A percentile compares a stretch with the other conserved stretches of the same genome.
Conservation (phyloP, 2,329 filamentous ascomycete species). For the Ascochyta rabiei region DNA sequence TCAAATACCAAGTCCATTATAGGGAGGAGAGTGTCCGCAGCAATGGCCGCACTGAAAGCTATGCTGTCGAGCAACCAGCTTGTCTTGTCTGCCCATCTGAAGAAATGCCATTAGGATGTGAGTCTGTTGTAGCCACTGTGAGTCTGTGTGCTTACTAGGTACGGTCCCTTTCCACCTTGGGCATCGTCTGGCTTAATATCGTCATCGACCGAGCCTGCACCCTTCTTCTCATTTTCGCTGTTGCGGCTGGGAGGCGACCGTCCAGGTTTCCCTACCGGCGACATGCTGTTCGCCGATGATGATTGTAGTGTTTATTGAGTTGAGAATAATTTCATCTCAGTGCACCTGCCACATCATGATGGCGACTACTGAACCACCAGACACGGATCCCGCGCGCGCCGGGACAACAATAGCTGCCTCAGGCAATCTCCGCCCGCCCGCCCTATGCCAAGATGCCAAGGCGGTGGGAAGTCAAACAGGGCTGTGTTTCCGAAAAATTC, state of each 20-base stretch:
- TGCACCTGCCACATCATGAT: no score
- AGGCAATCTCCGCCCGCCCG: neutral
- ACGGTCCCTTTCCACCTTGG: conserved; percentile 29
- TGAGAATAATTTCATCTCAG: no score
- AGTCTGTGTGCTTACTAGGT: conserved; percentile 27
- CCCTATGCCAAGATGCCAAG: conserved; percentile 1
- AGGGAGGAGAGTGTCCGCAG: conserved; percentile 54
- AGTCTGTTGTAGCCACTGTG: neutral
- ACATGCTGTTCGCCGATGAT: no score
- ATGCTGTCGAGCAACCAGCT: conserved; percentile 42
- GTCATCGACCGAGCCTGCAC: neutral
- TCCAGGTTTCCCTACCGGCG: no score
- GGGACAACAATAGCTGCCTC: neutral
- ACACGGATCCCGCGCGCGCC: neutral
- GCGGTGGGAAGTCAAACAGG: neutral
- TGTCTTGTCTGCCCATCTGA: conserved; percentile 41
- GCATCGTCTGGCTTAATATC: conserved; percentile 17
- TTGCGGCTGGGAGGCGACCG: conserved; percentile 3
- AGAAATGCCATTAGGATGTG: conserved; percentile 37
- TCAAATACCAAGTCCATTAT: conserved; percentile 62
- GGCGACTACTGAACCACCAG: no score
- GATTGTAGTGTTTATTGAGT: no score
- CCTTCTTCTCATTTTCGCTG: conserved; percentile 12
- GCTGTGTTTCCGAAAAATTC: neutral
- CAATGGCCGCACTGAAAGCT: conserved; percentile 49